Percentiles rank a stretch among this genome's conserved stretches.
Evolutionary conservation across 2,329 filamentous ascomycete genomes (phyloP).

Genomic region (Hirsutella rhossiliensis): DNA sequence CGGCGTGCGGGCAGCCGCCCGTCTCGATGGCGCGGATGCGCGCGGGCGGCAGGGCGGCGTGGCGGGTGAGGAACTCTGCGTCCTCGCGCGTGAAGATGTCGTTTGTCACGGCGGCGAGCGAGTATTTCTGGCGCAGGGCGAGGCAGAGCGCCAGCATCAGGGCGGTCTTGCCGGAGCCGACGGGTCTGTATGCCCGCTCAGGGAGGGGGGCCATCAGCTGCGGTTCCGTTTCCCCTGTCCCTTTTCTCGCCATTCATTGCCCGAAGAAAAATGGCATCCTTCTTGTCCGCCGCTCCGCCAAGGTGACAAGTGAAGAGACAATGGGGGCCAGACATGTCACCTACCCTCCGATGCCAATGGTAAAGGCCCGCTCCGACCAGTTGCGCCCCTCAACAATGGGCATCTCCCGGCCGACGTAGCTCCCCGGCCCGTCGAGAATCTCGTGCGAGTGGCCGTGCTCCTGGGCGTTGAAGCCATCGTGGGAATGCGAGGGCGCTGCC

Average conservation of each 20-base stretch:
- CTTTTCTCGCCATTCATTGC: neutral
- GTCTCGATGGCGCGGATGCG: slow-evolving; percentile 96
- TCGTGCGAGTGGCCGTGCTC: slow-evolving; percentile 95
- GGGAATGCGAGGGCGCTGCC: slow-evolving; percentile 36
- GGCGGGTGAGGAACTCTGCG: slow-evolving; percentile 86
- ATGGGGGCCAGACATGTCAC: slow-evolving; percentile 10
- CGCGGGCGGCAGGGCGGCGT: slow-evolving; percentile 68
- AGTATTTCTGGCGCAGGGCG: slow-evolving; percentile 67
- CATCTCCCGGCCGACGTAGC: slow-evolving; percentile 83
- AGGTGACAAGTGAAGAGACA: no score
- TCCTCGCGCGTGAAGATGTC: slow-evolving; percentile 99
- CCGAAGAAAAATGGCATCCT: neutral
- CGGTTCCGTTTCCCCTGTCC: neutral
- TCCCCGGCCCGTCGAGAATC: slow-evolving; percentile 87
- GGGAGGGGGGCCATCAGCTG: neutral
- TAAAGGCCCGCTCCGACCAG: slow-evolving; percentile 85
- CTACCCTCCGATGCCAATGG: slow-evolving; percentile 94
- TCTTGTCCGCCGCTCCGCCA: neutral
- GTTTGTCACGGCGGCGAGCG: slow-evolving; percentile 92
- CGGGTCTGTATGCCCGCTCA: slow-evolving; percentile 47
- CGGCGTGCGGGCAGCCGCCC: slow-evolving; percentile 91
- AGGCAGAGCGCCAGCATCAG: slow-evolving; percentile 90
- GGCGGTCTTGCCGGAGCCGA: slow-evolving; percentile 94
- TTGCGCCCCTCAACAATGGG: slow-evolving; percentile 79
- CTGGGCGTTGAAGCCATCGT: slow-evolving; percentile 44